Evolutionary conservation across 768 basidiomycete genomes (phyloP).

Genomic region (Suillus hirtellus): DNA sequence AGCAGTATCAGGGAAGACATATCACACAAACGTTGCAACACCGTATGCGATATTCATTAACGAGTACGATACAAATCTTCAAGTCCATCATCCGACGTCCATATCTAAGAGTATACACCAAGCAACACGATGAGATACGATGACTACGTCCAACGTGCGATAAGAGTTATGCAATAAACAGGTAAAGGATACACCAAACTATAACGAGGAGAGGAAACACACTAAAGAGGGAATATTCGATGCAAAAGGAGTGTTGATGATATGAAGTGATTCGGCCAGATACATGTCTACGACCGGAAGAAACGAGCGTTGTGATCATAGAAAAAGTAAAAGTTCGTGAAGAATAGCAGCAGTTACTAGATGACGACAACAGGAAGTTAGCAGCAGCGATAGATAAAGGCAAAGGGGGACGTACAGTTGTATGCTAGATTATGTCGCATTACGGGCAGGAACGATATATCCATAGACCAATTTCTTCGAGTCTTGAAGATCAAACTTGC

Average conservation of each 20-base stretch:
- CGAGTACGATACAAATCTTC: neutral
- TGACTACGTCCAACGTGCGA: neutral
- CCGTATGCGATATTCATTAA: no score
- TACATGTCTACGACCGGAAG: neutral
- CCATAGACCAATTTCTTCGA: neutral
- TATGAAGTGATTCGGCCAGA: neutral
- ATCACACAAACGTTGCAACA: no score
- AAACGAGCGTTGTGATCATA: neutral
- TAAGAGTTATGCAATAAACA: neutral
- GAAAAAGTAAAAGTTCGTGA: neutral
- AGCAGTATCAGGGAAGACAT: no score
- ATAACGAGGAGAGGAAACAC: neutral
- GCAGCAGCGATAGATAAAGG: neutral
- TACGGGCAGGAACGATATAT: neutral
- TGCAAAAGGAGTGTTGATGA: neutral
- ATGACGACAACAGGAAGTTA: neutral
- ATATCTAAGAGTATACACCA: neutral
- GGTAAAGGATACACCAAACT: neutral
- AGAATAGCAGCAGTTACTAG: neutral
- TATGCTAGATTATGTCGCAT: neutral
- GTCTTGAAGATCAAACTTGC: no score
- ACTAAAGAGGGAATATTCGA: neutral
- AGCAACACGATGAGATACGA: neutral
- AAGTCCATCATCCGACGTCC: no score
- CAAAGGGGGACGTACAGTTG: neutral